Evolutionary conservation across 2,329 filamentous ascomycete genomes (phyloP), one percentile per base, ranked within the genome.

Genomic region (Fusarium sororula): DNA sequence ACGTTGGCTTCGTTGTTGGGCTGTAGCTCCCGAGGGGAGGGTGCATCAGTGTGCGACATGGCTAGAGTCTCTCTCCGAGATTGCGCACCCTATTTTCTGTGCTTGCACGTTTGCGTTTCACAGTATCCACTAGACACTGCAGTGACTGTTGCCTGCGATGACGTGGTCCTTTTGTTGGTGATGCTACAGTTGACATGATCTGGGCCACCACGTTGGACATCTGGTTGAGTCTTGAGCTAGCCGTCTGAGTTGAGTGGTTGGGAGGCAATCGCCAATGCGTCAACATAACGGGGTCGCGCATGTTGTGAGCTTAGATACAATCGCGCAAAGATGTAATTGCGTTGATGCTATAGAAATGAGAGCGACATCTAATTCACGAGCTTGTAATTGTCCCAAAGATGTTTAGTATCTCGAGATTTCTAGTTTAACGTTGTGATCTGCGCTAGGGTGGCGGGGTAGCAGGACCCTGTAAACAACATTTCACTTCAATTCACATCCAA

Each of bases 151-250:
- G 17, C 5, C 42, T 45, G 11, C 3, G 17, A 45, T 26, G 42
- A 45, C 24, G 24, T 26, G 24, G 7, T 7, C 22, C 17, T 13
- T 24, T 24, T 9, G n/a, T 18, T 13, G n/a, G 5, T 18, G 17
- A 26, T 45, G n/a, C 12, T 13, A 1, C 1, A 26, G 7, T 26
- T 26, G 7, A 26, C 11, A 24, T 24, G n/a, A 44, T 9, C 10
- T 0, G 11, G 17, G 42, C 10, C 0, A 2, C 0, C 0, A 0
- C 41, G 2, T 10, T 44, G 11, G n/a, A 9, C 4, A 18, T 13
- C 9, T 12, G n/a, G 42, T 8, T 24, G n/a, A 44, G n/a, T 41
- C 13, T 41, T 41, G 20, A 8, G 38, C 30, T 32, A 14, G 32
- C 2, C 32, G 32, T 35, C 32, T 15, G 7, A 13, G 42, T 13